Evolutionary conservation across 331 rosid genomes (phyloP).

Genomic region (Malus hybrid): DNA sequence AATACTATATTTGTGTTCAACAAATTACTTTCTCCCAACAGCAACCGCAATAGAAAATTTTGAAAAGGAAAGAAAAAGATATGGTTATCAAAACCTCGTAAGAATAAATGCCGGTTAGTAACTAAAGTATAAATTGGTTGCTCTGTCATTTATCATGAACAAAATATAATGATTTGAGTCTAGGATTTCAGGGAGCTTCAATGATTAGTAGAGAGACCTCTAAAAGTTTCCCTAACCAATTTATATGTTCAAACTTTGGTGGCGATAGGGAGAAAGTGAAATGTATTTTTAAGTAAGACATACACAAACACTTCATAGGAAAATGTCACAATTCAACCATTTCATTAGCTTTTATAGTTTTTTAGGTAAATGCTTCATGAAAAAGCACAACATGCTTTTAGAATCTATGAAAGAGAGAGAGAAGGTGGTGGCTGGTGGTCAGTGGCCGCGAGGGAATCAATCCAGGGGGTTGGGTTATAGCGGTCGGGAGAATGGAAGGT

Average conservation of each 20-base stretch:
- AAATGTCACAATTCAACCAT: not conserved
- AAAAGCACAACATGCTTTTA: too few relatives aligned
- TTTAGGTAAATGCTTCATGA: too few relatives aligned
- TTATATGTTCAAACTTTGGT: constrained; percentile 17
- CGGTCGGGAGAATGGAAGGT: too few relatives aligned
- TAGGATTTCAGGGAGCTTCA: constrained; percentile 36
- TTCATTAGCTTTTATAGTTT: not conserved
- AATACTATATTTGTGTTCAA: not conserved
- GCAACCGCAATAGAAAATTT: not conserved
- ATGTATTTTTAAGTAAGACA: not conserved
- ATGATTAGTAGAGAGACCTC: constrained; percentile 54
- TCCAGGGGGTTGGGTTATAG: too few relatives aligned
- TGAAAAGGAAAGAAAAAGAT: constrained; percentile 8
- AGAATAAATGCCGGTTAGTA: constrained; percentile 12
- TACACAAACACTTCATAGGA: not conserved
- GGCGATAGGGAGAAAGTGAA: constrained; percentile 23
- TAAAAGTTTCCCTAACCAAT: constrained; percentile 43
- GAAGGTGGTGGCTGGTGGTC: too few relatives aligned
- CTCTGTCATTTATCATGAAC: constrained; percentile 12
- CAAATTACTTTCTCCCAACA: constrained; percentile 2
- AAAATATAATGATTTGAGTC: constrained; percentile 42
- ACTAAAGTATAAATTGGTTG: constrained; percentile 22
- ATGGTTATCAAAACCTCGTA: constrained; percentile 20
- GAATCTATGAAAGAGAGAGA: too few relatives aligned
- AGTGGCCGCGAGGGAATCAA: too few relatives aligned